phyloP scores from a whole-genome alignment of 306 rosid species.

The Biancaea sappan region DNA sequence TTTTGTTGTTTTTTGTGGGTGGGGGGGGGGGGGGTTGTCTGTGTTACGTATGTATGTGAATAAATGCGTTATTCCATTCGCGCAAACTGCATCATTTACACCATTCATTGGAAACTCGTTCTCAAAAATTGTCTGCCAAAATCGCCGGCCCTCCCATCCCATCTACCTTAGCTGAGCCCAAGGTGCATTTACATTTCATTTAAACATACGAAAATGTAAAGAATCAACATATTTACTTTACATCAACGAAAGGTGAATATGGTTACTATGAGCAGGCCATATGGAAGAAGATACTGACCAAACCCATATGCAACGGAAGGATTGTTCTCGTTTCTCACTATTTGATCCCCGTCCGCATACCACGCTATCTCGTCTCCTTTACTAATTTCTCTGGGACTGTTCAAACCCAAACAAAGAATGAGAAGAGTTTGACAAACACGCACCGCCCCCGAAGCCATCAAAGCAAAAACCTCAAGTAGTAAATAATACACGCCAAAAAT shows the following conservation, averaged over 20 bases:
- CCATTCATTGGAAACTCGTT: neutral
- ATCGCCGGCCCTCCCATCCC: neutral
- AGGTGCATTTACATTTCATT: neutral
- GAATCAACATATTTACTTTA: neutral
- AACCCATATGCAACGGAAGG: constrained; percentile 70
- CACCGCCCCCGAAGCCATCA: neutral
- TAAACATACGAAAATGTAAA: neutral
- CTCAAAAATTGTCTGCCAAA: neutral
- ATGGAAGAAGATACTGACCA: constrained; percentile 49
- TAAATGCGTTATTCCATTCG: neutral
- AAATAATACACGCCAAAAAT: neutral
- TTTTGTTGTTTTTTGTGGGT: no score
- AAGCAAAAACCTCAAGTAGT: neutral
- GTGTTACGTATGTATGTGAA: neutral
- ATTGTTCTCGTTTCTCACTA: constrained; percentile 73
- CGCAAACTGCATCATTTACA: neutral
- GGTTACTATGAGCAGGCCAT: neutral
- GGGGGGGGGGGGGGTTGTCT: no score
- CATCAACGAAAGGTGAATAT: neutral
- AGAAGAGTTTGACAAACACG: neutral
- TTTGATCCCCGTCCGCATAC: constrained; percentile 80
- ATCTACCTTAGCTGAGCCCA: neutral
- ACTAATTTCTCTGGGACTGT: constrained; percentile 71
- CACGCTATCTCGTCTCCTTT: constrained; percentile 91
- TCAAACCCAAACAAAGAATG: constrained; percentile 3